phyloP scores from a whole-genome alignment of 2,329 filamentous ascomycete genomes.

The Aspergillus ustus region DNA sequence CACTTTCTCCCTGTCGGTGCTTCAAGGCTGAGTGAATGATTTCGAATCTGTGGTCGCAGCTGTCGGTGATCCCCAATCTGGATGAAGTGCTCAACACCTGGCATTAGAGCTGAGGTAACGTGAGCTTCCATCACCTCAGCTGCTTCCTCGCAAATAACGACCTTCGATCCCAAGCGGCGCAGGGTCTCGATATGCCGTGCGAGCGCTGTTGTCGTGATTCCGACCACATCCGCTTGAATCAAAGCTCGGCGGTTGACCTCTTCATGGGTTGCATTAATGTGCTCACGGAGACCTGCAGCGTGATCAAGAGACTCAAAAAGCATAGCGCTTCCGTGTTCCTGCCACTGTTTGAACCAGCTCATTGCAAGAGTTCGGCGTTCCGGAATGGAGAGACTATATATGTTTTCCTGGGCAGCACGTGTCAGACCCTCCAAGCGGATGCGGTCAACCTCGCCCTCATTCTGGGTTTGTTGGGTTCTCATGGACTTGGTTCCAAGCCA shows the following conservation, averaged over 20 bases:
- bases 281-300: neutral
- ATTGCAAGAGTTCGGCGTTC: neutral
- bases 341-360: neutral
- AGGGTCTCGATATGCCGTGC: conserved; percentile 11
- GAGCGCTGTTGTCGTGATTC: conserved; percentile 18
- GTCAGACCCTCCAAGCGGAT: neutral
- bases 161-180: conserved; percentile 1
- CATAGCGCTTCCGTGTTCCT: neutral
- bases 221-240: conserved; percentile 7
- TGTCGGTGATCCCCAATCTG: conserved; percentile 20
- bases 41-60: conserved; percentile 10
- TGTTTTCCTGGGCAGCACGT: too few species aligned
- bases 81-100: conserved; percentile 16
- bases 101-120: conserved; percentile 10
- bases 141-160: conserved; percentile 19
- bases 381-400: neutral
- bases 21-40: conserved; percentile 6
- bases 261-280: neutral
- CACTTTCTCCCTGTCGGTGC: neutral
- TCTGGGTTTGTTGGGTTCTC: neutral
- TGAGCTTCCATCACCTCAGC: conserved; percentile 19
- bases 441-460: neutral
- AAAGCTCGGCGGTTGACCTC: too few species aligned
- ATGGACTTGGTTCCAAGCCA: conserved; percentile 3
- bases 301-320: neutral